Base-by-base conservation (phyloP, 768 basidiomycete species). In the Chalciporus sphaerocephalus region DNA sequence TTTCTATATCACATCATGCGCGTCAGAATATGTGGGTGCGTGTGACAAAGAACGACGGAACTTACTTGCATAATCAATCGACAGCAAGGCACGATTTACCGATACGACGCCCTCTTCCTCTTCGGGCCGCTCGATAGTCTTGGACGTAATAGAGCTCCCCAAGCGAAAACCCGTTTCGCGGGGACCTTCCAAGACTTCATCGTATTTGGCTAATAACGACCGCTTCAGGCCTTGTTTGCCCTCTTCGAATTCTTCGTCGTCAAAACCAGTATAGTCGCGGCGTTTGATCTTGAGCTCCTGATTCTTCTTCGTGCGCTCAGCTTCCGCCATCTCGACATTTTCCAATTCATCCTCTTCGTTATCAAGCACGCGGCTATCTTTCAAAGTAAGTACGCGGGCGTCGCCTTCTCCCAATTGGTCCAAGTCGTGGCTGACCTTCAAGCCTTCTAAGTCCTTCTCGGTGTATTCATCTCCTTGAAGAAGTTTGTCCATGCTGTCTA, bases 341-440 rank as follows among this genome's bases (percentile, higher is more conserved):
- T 96, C 89, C 12, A 99, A 77, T 67, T 95, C 96, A 66, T 99
- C 96, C 85, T 99, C 96, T 78, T 97, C 93, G 49, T 92, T 87
- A 59, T 93, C 94, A 33, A 99, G 83, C 50, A 99, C 87, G 35
- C 92, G 85, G 60, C 85, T 87, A 62, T 97, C 95, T 80, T 96
- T 96, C 62, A 98, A 73, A 4, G 96, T 99, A 57, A 99, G 84
- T 74, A 99, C 92, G 55, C 85, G 84, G 55, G 90, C 91, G 68
- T 96, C 87, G 56, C 95, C 94, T 68, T 95, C 93, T 51, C 85
- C 88, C 68, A 99, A 76, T 55, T 79, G 87, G 48, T 93, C 87
- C 54, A 94, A 84, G 74, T 89, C 92, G 70, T 98, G 96, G 73
- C 78, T 85, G 66, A 98, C 96, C 78, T 96, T 97, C 52, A 99